These are phyloP conservation scores for Pseudonitzschia pungens DNA, from an alignment of 108 stramenopile genomes.

Conservation along the genomic window DNA sequence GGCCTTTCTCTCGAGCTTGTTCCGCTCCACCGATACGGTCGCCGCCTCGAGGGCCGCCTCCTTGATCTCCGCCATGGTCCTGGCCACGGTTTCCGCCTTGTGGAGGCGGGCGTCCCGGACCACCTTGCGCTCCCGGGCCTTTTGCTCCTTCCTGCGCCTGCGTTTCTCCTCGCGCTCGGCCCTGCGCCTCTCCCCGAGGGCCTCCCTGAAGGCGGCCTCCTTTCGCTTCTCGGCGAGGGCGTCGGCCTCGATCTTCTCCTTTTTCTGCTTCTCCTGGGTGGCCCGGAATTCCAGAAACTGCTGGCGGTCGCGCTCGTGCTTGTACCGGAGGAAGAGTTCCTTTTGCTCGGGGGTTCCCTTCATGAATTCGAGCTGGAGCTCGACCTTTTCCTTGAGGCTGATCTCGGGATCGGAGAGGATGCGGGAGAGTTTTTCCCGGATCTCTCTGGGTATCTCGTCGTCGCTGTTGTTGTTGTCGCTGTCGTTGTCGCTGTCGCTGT, in stretches of 20 bases:
- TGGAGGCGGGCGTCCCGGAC: slow-evolving; percentile 13
- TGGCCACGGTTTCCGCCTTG: slow-evolving; percentile 19
- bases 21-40: slow-evolving; percentile 15
- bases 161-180: slow-evolving; percentile 10
- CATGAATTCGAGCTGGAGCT: slow-evolving; percentile 34
- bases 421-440: slow-evolving; percentile 16
- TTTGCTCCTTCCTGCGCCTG: slow-evolving; percentile 16
- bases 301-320: slow-evolving; percentile 26
- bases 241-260: slow-evolving; percentile 11
- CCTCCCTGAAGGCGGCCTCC: slow-evolving; percentile 11
- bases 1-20: slow-evolving; percentile 2
- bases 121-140: slow-evolving; percentile 17
- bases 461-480: not conserved
- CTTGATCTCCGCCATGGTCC: slow-evolving; percentile 17
- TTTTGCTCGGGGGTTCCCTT: slow-evolving; percentile 29
- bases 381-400: slow-evolving; percentile 31
- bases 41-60: slow-evolving; percentile 25
- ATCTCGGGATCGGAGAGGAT: slow-evolving; percentile 24
- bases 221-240: slow-evolving; percentile 17
- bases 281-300: slow-evolving; percentile 13
- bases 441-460: slow-evolving; percentile 11
- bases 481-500: not conserved
- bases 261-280: slow-evolving; percentile 8
- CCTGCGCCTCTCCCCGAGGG: slow-evolving; percentile 15
- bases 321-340: slow-evolving; percentile 17